Evolutionary conservation across 2,329 filamentous ascomycete species (phyloP).

Genomic region (Sphaceloma murrayae): DNA sequence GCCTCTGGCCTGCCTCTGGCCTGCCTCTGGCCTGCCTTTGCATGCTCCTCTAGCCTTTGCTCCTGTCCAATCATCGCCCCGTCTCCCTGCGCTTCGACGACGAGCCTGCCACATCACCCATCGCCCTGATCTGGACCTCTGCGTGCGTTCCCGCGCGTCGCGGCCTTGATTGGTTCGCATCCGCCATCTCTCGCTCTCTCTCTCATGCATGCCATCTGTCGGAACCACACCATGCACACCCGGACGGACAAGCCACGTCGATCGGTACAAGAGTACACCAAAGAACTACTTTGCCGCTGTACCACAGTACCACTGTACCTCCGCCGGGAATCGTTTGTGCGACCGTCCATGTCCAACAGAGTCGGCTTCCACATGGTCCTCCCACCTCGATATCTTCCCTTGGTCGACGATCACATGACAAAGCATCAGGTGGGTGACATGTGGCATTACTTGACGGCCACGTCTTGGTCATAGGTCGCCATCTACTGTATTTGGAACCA

Average conservation of each 20-base stretch:
- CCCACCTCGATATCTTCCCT: not conserved
- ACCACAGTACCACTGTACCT: constrained; percentile 4
- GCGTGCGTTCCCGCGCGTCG: not conserved
- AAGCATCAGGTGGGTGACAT: no score
- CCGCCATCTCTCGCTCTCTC: no score
- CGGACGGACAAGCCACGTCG: constrained; percentile 14
- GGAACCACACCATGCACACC: not conserved
- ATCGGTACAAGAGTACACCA: no score
- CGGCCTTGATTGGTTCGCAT: constrained; percentile 7
- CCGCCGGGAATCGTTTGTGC: constrained; percentile 10
- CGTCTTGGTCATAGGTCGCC: no score
- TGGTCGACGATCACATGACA: not conserved
- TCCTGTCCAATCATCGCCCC: not conserved
- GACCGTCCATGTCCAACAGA: not conserved
- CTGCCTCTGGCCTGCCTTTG: no score
- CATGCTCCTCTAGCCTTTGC: no score
- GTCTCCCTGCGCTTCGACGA: not conserved
- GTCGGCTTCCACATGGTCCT: not conserved
- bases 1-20: no score
- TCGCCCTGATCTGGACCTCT: constrained; percentile 7
- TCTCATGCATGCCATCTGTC: not conserved
- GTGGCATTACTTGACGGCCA: no score
- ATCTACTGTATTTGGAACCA: no score
- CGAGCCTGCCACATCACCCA: not conserved
- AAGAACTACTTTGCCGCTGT: no score